Conservation (phyloP, 2,329 filamentous ascomycete genomes). For the Lachnellula willkommii region DNA sequence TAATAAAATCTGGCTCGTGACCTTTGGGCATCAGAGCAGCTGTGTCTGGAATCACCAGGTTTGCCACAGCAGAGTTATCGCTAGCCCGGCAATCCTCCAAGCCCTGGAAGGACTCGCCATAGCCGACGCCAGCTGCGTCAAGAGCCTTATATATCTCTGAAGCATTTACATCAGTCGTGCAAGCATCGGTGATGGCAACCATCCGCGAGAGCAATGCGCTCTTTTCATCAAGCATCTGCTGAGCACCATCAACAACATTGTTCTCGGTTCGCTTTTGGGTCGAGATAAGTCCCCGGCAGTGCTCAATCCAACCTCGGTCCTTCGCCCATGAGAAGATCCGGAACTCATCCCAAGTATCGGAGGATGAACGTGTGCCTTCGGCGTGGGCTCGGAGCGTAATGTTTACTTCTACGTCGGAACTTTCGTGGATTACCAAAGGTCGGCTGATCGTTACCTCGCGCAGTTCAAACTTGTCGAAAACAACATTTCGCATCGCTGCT, state of each 20-base stretch:
- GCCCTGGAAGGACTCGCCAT: constrained; percentile 48
- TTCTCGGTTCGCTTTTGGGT: constrained; percentile 11
- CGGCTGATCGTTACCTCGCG: constrained; percentile 45
- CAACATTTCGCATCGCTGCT: constrained; percentile 27
- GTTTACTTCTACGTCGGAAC: constrained; percentile 42
- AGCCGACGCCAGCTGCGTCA: constrained; percentile 42
- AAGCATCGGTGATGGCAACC: constrained; percentile 27
- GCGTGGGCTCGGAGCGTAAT: constrained; percentile 33
- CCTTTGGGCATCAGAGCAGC: constrained; percentile 40
- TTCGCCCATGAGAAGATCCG: constrained; percentile 49
- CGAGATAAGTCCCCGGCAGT: constrained; percentile 23
- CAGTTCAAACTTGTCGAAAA: constrained; percentile 41
- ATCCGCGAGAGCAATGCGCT: constrained; percentile 30
- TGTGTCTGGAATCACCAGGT: constrained; percentile 40
- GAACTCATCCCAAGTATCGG: constrained; percentile 51
- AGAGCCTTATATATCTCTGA: constrained; percentile 43
- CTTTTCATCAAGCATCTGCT: constrained; percentile 14
- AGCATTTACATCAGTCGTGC: constrained; percentile 30
- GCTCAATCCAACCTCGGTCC: constrained; percentile 49
- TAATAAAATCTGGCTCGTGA: constrained; percentile 39
- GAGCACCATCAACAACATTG: constrained; percentile 19
- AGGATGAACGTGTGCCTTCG: constrained; percentile 38
- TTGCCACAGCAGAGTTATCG: constrained; percentile 29
- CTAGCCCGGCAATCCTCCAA: constrained; percentile 42
- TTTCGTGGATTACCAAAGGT: constrained; percentile 47